Percentiles rank a stretch among this genome's conserved stretches.
phyloP scores from a whole-genome alignment of 768 basidiomycete genomes.

The Auricularia cornea region DNA sequence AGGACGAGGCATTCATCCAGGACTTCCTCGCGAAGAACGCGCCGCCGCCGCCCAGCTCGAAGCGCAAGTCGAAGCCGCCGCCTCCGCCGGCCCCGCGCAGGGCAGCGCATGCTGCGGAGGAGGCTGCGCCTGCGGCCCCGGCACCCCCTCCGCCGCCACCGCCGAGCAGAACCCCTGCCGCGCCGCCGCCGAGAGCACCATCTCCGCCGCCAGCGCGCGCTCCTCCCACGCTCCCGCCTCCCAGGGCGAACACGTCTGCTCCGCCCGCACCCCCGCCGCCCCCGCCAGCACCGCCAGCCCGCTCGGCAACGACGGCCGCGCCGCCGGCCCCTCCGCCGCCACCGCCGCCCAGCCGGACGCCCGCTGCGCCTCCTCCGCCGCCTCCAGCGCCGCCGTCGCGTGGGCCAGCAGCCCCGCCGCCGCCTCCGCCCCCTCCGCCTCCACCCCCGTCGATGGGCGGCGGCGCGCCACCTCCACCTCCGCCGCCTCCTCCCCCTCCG shows the following conservation, averaged over 20 bases:
- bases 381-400: conserved; percentile 18
- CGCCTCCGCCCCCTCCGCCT: conserved; percentile 38
- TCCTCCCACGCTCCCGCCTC: conserved; percentile 1
- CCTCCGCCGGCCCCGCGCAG: conserved; percentile 25
- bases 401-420: conserved; percentile 20
- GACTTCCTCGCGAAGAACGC: conserved; percentile 50
- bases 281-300: conserved; percentile 7
- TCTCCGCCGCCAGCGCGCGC: conserved; percentile 16
- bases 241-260: conserved; percentile 1
- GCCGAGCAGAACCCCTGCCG: conserved; percentile 1
- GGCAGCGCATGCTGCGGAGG: conserved; percentile 8
- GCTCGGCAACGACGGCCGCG: conserved; percentile 26
- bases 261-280: conserved; percentile 27
- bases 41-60: conserved; percentile 28
- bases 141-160: conserved; percentile 6
- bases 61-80: conserved; percentile 35
- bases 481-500: conserved; percentile 23
- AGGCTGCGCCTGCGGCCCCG: conserved; percentile 19
- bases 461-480: conserved; percentile 18
- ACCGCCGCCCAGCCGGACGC: conserved; percentile 19
- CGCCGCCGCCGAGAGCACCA: not conserved
- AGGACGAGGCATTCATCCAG: conserved; percentile 86
- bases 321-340: conserved; percentile 22
- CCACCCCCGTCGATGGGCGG: conserved; percentile 21
- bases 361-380: conserved; percentile 33